Evolutionary conservation across 164 flowering plant species (phyloP).

Genomic region (Vitis labrusca): DNA sequence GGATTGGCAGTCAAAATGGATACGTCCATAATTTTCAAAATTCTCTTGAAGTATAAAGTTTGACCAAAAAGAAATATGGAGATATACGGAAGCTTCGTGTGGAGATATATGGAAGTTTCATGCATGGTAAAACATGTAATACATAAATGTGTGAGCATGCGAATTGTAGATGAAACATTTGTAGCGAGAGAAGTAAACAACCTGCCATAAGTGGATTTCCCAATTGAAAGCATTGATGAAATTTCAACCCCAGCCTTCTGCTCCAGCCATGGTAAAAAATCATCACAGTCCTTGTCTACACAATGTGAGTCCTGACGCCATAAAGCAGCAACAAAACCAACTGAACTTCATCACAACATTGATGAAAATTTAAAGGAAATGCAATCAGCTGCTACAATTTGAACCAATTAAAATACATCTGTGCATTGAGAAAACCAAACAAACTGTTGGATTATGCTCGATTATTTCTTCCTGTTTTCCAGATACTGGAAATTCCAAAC

Average conservation of each 20-base stretch:
- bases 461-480: not conserved
- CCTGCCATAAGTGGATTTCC: conserved; percentile 72
- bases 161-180: not conserved
- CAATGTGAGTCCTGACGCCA: conserved; percentile 18
- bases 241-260: conserved; percentile 58
- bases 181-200: conserved; percentile 5
- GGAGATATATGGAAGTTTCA: not conserved
- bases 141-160: not conserved
- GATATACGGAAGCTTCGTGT: not conserved
- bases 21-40: no score
- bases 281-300: conserved; percentile 37
- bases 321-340: not conserved
- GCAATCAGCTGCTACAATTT: not conserved
- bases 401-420: not conserved
- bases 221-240: conserved; percentile 62
- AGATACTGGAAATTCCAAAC: no score
- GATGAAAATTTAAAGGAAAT: not conserved
- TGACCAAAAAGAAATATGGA: no score
- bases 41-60: no score
- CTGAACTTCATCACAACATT: not conserved
- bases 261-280: conserved; percentile 77
- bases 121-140: not conserved
- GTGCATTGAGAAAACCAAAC: not conserved
- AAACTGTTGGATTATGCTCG: no score
- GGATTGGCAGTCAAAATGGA: no score